Base-by-base conservation (phyloP, 345 rosid species). In the Eutrema heterophyllum region DNA sequence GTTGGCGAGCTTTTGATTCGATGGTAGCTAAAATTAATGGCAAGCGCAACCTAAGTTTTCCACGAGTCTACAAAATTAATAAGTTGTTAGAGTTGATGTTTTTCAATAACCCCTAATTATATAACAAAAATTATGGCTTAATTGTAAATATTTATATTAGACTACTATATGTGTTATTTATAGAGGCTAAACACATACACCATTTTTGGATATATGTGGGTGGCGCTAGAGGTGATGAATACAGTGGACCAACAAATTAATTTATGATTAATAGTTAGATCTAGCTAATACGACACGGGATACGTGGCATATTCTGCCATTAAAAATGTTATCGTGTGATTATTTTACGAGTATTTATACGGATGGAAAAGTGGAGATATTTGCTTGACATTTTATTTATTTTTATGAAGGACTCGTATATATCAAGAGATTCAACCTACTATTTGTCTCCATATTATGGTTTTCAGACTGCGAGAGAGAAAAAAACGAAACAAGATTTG, bases 11-110 rank as follows among this genome's bases (percentile, higher is more conserved):
- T 75, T 73, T 51, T 54, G 26, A 76, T 76, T 68, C 38, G 46
- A 68, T 41, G n/a, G 35, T 68, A 68, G 70, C 49, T 76, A 44
- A 69, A 69, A 18, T 76, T 64, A 64, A 77, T 57, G 68, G 29
- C 61, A 70, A 45, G 13, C 48, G 36, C 14, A 67, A 59, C 46
- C 52, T 24, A 75, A 68, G 40, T 53, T 69, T 75, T 76, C 70
- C 79, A 76, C 70, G 70, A 62, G 71, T 53, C 75, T 69, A 62
- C 70, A 69, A 63, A 50, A 63, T 76, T 76, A 63, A 64, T 64
- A 63, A 49, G 51, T 36, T 61, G 49, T 44, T 68, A 73, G 72
- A 35, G 70, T 53, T 15, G 24, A 32, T 30, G 21, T 43, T 35
- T 75, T 52, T 21, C 14, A 52, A 67, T 38, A 39, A 18, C 21